Evolutionary conservation across 371 early-diverging fungal species (phyloP).

Genomic region (Syncephalastrum contaminatum): DNA sequence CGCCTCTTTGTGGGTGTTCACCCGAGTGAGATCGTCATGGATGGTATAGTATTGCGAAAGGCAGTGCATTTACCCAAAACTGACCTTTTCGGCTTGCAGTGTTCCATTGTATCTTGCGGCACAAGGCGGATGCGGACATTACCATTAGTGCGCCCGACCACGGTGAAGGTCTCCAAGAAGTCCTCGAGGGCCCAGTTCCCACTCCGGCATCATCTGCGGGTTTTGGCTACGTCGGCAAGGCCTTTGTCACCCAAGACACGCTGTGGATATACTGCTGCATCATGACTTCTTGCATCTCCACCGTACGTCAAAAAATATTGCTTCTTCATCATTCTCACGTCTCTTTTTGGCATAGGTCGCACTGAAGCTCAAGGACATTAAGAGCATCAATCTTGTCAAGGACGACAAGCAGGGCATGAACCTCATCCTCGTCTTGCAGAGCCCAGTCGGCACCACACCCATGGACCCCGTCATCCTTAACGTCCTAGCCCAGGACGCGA

Average conservation of each 20-base stretch:
- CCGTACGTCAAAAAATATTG: conserved; percentile 20
- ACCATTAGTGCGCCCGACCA: no score
- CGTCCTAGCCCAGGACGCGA: conserved; percentile 19
- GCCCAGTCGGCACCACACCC: no score
- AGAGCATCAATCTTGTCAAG: conserved; percentile 18
- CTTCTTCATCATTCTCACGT: not conserved
- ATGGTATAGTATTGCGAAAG: conserved; percentile 21
- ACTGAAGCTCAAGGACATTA: conserved; percentile 30
- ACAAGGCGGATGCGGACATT: not conserved
- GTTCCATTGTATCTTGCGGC: not conserved
- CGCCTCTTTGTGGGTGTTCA: conserved; percentile 37
- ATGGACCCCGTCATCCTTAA: conserved; percentile 3
- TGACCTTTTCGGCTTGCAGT: not conserved
- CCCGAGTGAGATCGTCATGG: conserved; percentile 37
- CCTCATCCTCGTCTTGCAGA: no score
- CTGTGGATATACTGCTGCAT: conserved; percentile 48
- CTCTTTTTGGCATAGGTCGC: conserved; percentile 19
- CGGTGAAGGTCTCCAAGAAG: no score
- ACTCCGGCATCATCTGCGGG: conserved; percentile 23
- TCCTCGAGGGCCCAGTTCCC: not conserved
- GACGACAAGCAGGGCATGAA: not conserved
- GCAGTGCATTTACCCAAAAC: not conserved
- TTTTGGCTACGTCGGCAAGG: conserved; percentile 39
- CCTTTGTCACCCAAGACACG: conserved; percentile 36
- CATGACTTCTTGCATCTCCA: conserved; percentile 32